These are phyloP conservation scores for Aspergillus tamarii DNA, from an alignment of 2,329 filamentous ascomycete species.

Conservation along the genomic window DNA sequence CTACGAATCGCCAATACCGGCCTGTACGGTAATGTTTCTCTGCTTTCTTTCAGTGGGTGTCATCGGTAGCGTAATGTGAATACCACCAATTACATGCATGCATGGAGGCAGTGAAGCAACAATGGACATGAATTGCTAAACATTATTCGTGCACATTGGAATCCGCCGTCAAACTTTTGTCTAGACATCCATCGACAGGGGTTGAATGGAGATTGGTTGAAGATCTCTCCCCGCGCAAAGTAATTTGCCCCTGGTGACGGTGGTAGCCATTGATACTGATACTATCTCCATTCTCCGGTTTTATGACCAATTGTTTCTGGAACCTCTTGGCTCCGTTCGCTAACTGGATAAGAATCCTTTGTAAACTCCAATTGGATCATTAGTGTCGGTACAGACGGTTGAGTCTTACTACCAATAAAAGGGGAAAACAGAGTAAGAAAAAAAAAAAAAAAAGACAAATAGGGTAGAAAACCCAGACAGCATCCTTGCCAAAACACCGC, in stretches of 20 bases:
- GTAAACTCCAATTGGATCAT: not conserved
- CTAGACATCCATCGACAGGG: constrained; percentile 11
- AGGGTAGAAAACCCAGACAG: not conserved
- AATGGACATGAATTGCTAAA: not conserved
- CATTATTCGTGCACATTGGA: constrained; percentile 8
- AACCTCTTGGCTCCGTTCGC: not conserved
- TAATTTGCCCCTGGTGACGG: not conserved
- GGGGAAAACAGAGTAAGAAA: not conserved
- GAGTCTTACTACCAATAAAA: not conserved
- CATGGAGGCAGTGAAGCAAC: not conserved
- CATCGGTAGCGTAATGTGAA: not conserved
- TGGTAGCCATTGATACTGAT: not conserved
- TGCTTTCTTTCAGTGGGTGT: not conserved
- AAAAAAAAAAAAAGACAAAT: not conserved
- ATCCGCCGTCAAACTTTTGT: constrained; percentile 9
- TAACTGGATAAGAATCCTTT: not conserved
- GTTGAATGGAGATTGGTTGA: constrained; percentile 5
- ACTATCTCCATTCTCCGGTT: not conserved
- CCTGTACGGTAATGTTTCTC: not conserved
- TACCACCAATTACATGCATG: constrained; percentile 6
- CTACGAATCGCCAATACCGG: not conserved
- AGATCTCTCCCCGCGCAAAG: constrained; percentile 21
- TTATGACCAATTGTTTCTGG: not conserved
- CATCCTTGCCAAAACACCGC: not conserved
- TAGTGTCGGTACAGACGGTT: no score